Evolutionary conservation across 495 filamentous ascomycete genomes (phyloP), one percentile per base, ranked within the genome.

Genomic region (Penicillium silybi): DNA sequence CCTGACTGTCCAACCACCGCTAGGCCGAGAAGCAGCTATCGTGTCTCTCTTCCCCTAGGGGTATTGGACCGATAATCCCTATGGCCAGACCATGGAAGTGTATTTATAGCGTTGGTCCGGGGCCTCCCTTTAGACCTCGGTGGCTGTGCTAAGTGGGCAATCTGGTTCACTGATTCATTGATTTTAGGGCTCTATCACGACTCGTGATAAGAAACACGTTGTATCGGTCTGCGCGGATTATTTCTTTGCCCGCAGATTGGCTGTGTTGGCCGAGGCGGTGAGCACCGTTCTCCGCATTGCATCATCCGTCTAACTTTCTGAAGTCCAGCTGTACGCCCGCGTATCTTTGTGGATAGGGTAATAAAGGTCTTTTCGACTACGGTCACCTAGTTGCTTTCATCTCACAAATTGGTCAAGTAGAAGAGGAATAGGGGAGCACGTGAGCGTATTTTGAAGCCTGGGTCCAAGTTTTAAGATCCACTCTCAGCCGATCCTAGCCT

Each of bases 261-360:
- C 41, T 38, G 20, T 16, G 0, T 4, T 25, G 16, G 16, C 61
- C 51, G 61, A 62, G 57, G 62, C 64, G 65, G 65, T 63, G 57
- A 62, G 29, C 10, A 57, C 11, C 20, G 34, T 43, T 61, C 52
- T 65, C 61, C 54, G 47, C 59, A 64, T 66, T 62, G 54, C 58
- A 62, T 64, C 61, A 58, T 67, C 41, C 10, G 11, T 51, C 41
- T 19, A n/a, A n/a, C 29, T 19, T 17, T 5, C 27, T 29, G n/a
- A 13, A 38, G 8, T 4, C 18, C 18, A 34, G 19, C 41, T 51
- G 5, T 3, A 6, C 42, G 7, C 38, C n/a, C 4, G 3, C 18
- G 6, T 19, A 5, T 18, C n/a, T 13, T 18, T 3, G 6, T 17
- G 17, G 29, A 1, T 32, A 13, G 29, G 11, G 2, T 32, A 32